Conservation (phyloP, 345 rosid species). For the Corchorus capsularis region DNA sequence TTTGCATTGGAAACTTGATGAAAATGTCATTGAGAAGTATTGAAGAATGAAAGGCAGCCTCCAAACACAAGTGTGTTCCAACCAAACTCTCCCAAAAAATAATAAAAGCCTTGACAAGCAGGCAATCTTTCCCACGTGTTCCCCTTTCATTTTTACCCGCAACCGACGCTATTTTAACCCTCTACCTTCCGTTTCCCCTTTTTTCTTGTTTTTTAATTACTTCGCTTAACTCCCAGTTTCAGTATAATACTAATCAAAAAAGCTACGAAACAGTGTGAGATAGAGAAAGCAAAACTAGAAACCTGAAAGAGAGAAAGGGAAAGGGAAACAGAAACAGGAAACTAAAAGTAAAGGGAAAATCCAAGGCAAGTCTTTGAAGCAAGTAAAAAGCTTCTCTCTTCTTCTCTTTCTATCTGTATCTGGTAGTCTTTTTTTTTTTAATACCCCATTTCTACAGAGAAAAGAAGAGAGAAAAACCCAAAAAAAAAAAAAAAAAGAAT, state of each 20-base stretch:
- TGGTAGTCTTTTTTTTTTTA: background rate
- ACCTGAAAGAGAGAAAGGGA: background rate
- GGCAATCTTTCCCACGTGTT: constrained; percentile 15
- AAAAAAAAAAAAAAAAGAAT: no score
- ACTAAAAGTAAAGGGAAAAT: background rate
- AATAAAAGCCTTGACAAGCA: constrained; percentile 7
- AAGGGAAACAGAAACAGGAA: background rate
- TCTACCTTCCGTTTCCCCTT: background rate
- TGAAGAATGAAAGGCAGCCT: background rate
- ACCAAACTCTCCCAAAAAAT: background rate
- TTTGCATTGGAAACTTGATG: no score
- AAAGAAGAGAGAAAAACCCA: background rate
- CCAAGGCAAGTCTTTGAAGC: constrained; percentile 23
- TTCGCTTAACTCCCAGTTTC: background rate
- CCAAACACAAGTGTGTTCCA: background rate
- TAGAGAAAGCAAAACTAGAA: constrained; percentile 2
- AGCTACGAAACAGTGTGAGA: background rate
- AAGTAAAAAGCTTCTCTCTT: background rate
- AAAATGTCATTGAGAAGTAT: background rate
- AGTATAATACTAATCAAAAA: background rate
- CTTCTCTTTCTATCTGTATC: background rate
- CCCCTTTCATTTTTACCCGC: constrained; percentile 24
- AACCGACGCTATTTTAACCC: constrained; percentile 33
- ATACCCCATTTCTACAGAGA: background rate
- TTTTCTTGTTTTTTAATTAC: background rate